Evolutionary conservation across 495 filamentous ascomycete species (phyloP).

Genomic region (Tirmania nivea): DNA sequence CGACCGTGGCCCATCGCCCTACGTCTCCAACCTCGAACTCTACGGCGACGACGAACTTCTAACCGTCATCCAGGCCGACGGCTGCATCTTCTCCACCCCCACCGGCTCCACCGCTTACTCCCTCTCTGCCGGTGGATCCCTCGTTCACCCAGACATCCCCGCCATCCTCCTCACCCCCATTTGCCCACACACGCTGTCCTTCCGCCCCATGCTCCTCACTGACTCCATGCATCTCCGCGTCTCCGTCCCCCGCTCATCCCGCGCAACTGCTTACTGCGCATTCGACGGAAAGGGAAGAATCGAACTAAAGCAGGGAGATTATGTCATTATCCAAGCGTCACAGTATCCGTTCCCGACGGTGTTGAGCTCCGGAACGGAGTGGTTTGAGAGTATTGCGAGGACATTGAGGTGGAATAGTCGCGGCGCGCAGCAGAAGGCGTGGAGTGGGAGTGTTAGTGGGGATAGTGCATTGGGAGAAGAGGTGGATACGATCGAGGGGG

Average conservation of each 20-base stretch:
- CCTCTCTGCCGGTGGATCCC: slow-evolving; percentile 79
- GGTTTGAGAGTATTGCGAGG: slow-evolving; percentile 75
- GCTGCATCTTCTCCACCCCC: slow-evolving; percentile 53
- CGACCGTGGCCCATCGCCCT: slow-evolving; percentile 71
- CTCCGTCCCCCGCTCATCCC: slow-evolving; percentile 79
- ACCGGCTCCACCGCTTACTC: slow-evolving; percentile 87
- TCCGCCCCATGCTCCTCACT: slow-evolving; percentile 83
- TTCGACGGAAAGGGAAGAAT: slow-evolving; percentile 86
- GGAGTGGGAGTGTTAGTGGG: slow-evolving; percentile 5
- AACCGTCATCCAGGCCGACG: slow-evolving; percentile 87
- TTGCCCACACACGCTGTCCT: slow-evolving; percentile 86
- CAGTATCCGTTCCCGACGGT: slow-evolving; percentile 87
- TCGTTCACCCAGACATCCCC: slow-evolving; percentile 92
- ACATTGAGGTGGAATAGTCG: slow-evolving; percentile 89
- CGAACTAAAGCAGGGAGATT: slow-evolving; percentile 75
- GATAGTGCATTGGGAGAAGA: slow-evolving; percentile 5
- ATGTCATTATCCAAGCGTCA: slow-evolving; percentile 82
- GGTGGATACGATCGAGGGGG: slow-evolving; percentile 26
- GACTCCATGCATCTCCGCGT: slow-evolving; percentile 83
- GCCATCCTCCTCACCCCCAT: slow-evolving; percentile 91
- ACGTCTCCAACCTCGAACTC: slow-evolving; percentile 26
- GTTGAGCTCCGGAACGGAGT: slow-evolving; percentile 53
- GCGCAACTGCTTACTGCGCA: slow-evolving; percentile 81
- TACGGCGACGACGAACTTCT: slow-evolving; percentile 80
- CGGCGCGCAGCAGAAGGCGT: slow-evolving; percentile 46